A percentile compares a stretch with the other conserved stretches of the same genome.
Evolutionary conservation across 129 eudicot species (phyloP).

Genomic region (Artemisia tridentata): DNA sequence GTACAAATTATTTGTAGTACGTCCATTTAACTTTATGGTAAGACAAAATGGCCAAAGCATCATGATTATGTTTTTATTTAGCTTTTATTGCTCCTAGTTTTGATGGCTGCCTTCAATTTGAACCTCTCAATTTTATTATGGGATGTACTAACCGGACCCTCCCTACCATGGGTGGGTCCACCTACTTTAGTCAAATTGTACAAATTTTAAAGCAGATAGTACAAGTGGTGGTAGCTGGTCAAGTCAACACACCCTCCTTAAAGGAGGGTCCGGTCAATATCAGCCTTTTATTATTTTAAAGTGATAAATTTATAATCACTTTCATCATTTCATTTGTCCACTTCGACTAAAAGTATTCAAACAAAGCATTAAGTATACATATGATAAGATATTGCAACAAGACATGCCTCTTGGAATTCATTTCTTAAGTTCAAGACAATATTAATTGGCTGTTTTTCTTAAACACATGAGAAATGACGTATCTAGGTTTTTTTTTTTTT

Average conservation of each 20-base stretch:
- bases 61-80: conserved; percentile 36
- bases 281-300: too few species aligned
- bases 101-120: conserved; percentile 24
- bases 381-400: conserved; percentile 39
- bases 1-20: neutral
- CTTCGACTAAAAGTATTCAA: conserved; percentile 37
- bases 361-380: conserved; percentile 33
- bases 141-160: too few species aligned
- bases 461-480: neutral
- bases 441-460: neutral
- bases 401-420: conserved; percentile 17
- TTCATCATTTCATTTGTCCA: conserved; percentile 39
- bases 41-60: conserved; percentile 20
- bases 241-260: too few species aligned
- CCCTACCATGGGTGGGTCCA: too few species aligned
- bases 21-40: conserved; percentile 16
- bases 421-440: neutral
- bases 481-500: neutral
- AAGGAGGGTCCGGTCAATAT: too few species aligned
- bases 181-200: too few species aligned
- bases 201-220: too few species aligned
- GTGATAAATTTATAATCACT: conserved; percentile 31
- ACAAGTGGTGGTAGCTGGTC: too few species aligned
- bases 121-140: conserved; percentile 32
- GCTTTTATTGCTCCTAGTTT: conserved; percentile 25